Base-by-base conservation (phyloP, 352 stramenopile species). In the Pythium rishiriense region DNA sequence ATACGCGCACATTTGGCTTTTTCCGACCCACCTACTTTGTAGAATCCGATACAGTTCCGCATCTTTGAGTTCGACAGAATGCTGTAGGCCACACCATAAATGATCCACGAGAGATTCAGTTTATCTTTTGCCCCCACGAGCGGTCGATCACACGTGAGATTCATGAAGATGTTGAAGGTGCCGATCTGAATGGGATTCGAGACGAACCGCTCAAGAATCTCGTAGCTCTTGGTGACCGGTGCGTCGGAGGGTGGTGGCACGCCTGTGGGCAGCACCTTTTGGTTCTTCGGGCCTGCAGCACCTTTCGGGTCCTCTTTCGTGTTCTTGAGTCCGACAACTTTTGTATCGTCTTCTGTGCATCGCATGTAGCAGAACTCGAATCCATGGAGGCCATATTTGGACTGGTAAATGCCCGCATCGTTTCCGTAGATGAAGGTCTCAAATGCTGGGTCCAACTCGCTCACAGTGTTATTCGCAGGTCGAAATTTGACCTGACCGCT, bases 121-220 rank as follows among this genome's bases (percentile, higher is more conserved):
- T 68, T 69, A 41, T 83, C 62, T 35, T 75, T 75, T 9, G 79
- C 64, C 0, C 79, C 76, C 10, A 88, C 58, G 5, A 85, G 64
- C 7, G 73, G 70, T 11, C 69, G 54, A 29, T 86, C 79, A 54
- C 76, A 83, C 17, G 76, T 85, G 22, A 88, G 62, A 21, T 70
- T 83, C 78, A 88, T 88, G 57, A 85, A 88, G 42, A 86, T 62
- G 48, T 85, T 75, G 68, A 86, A 88, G 7, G 76, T 88, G 24
- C 79, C 79, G 33, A 88, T 84, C 51, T 76, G 68, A 47, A 88
- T 73, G 15, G 47, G 26, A 49, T 88, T 88, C 17, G 79, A 88
- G 8, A 51, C 60, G 48, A 83, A 88, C 2, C 71, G 72, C 12
- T 76, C 69, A 41, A 88, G 51, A 28, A 83, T 73, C 31, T 83